These are phyloP conservation scores for Phytophthora meadii DNA, from an alignment of 352 stramenopile species.

Conservation along the genomic window DNA sequence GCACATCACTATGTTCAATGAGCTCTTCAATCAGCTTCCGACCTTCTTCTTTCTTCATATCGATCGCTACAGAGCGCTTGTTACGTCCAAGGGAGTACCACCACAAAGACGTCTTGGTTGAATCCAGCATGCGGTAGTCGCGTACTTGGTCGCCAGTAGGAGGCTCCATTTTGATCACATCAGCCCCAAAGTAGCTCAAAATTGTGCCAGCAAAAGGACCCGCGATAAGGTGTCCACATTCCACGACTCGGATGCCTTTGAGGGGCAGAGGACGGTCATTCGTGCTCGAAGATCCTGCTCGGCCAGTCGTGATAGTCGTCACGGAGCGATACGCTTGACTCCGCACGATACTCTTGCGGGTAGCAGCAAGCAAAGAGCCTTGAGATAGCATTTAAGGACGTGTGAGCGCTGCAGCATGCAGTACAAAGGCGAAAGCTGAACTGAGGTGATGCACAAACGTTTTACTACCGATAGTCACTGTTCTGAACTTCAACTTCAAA, in stretches of 20 bases:
- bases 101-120: constrained; percentile 83
- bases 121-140: constrained; percentile 79
- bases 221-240: constrained; percentile 84
- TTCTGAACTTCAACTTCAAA: constrained; percentile 39
- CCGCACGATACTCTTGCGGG: constrained; percentile 6
- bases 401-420: constrained; percentile 1
- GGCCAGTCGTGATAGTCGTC: constrained; percentile 40
- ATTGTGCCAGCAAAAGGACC: constrained; percentile 86
- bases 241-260: constrained; percentile 75
- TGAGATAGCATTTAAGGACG: constrained; percentile 8
- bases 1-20: constrained; percentile 76
- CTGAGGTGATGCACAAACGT: constrained; percentile 28
- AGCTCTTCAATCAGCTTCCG: constrained; percentile 76
- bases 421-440: constrained; percentile 16
- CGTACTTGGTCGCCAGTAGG: constrained; percentile 86
- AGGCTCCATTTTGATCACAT: constrained; percentile 92
- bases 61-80: constrained; percentile 86
- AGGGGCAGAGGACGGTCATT: constrained; percentile 54
- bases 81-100: constrained; percentile 91
- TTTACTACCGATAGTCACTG: constrained; percentile 23
- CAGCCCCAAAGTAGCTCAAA: constrained; percentile 89
- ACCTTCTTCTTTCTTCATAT: constrained; percentile 79
- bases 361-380: constrained; percentile 17
- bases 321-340: constrained; percentile 30
- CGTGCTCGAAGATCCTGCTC: constrained; percentile 16